Evolutionary conservation across 495 filamentous ascomycete species (phyloP).

Genomic region (Aspergillus funiculosus): DNA sequence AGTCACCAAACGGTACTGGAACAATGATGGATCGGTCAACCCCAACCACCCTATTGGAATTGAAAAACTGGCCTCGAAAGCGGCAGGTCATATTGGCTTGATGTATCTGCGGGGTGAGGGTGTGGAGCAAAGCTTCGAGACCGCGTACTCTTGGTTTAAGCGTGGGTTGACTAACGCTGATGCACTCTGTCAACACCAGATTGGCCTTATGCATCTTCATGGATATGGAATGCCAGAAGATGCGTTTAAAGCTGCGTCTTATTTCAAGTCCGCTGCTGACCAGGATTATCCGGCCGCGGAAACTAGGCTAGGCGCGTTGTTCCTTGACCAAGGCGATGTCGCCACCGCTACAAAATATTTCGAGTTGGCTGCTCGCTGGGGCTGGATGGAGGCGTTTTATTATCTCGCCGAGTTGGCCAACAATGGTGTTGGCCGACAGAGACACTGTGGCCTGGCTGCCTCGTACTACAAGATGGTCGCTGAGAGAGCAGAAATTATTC

Average conservation of each 20-base stretch:
- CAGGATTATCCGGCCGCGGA: constrained; percentile 80
- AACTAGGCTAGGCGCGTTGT: constrained; percentile 75
- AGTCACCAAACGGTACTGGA: constrained; percentile 84
- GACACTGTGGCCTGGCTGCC: constrained; percentile 73
- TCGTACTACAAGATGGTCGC: constrained; percentile 93
- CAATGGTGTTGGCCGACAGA: constrained; percentile 72
- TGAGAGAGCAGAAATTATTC: constrained; percentile 78
- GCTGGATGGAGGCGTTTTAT: constrained; percentile 89
- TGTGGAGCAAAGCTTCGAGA: constrained; percentile 68
- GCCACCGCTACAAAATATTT: constrained; percentile 78
- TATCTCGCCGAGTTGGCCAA: constrained; percentile 88
- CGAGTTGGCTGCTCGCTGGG: constrained; percentile 82
- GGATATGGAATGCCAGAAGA: constrained; percentile 77
- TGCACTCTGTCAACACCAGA: constrained; percentile 74
- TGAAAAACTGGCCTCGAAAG: constrained; percentile 81
- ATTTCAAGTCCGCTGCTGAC: constrained; percentile 75
- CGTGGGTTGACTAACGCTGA: constrained; percentile 76
- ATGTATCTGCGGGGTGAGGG: constrained; percentile 95
- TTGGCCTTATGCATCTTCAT: constrained; percentile 82
- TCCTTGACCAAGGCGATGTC: constrained; percentile 83
- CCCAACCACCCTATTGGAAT: constrained; percentile 48
- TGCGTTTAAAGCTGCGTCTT: constrained; percentile 64
- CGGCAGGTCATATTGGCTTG: constrained; percentile 82
- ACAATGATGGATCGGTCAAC: constrained; percentile 60
- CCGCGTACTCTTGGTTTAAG: constrained; percentile 79